Evolutionary conservation across 139 green algal species (phyloP).

Genomic region (Tetraselmis chui): DNA sequence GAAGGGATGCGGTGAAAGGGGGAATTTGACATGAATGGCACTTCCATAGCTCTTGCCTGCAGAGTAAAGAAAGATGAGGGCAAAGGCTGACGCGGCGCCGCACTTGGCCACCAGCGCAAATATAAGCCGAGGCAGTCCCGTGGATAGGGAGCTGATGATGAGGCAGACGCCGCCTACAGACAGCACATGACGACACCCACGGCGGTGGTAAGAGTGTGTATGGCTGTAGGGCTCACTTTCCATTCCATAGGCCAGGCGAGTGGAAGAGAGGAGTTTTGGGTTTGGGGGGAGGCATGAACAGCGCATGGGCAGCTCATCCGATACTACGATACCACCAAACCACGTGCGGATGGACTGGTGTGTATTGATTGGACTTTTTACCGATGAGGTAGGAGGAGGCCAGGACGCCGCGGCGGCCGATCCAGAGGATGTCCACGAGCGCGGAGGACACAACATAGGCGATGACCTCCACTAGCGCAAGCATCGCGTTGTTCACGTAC

Average conservation of each 20-base stretch:
- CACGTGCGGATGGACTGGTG: no score
- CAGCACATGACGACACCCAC: no score
- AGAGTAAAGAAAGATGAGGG: constrained; percentile 1
- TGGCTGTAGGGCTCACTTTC: no score
- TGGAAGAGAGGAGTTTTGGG: no score
- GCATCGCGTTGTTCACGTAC: not conserved
- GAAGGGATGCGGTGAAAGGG: no score
- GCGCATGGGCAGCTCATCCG: no score
- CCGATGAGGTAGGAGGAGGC: not conserved
- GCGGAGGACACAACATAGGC: not conserved
- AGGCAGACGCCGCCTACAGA: constrained; percentile 3
- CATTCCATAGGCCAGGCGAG: no score
- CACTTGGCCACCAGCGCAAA: constrained; percentile 1
- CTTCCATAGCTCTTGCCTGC: not conserved
- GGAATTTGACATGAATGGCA: no score
- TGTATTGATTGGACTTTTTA: no score
- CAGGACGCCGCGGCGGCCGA: not conserved
- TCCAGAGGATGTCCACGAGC: not conserved
- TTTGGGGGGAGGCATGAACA: no score
- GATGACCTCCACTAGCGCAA: not conserved
- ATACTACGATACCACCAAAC: no score
- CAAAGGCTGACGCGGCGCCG: constrained; percentile 4
- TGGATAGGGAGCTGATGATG: constrained; percentile 1
- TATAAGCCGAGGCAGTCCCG: not conserved
- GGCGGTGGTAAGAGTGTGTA: no score